These are phyloP conservation scores for Amaranthus tricolor DNA, from an alignment of 179 eudicot genomes.

Conservation along the genomic window DNA sequence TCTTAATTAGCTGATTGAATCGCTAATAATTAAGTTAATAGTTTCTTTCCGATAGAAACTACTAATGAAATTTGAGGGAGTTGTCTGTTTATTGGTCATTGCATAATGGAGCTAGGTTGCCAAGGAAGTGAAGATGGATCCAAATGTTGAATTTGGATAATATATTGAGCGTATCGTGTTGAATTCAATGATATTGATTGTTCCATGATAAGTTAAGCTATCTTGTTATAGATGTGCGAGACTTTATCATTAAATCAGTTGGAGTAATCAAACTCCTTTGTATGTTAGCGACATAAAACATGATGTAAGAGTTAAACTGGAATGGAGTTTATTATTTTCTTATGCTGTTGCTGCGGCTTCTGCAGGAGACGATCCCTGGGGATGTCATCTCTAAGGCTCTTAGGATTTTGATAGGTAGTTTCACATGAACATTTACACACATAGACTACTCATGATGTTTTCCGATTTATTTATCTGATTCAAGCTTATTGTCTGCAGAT, in stretches of 20 bases:
- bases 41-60: neutral
- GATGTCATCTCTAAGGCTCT: slow-evolving; percentile 73
- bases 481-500: slow-evolving; percentile 44
- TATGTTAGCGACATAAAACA: neutral
- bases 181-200: neutral
- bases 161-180: neutral
- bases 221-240: neutral
- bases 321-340: slow-evolving; percentile 10
- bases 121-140: neutral
- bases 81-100: neutral
- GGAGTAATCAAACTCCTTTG: neutral
- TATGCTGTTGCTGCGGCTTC: slow-evolving; percentile 19
- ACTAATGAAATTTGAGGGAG: neutral
- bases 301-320: neutral
- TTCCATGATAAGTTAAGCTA: neutral
- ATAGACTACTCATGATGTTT: neutral
- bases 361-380: slow-evolving; percentile 91
- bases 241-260: too few species aligned
- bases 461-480: neutral
- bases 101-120: neutral
- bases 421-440: neutral
- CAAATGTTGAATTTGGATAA: neutral
- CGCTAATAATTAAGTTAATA: too few species aligned
- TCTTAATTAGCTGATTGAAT: neutral
- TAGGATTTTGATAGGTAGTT: slow-evolving; percentile 64